Evolutionary conservation across 768 basidiomycete species (phyloP), one percentile per base, ranked within the genome.

Genomic region (Russula lepida): DNA sequence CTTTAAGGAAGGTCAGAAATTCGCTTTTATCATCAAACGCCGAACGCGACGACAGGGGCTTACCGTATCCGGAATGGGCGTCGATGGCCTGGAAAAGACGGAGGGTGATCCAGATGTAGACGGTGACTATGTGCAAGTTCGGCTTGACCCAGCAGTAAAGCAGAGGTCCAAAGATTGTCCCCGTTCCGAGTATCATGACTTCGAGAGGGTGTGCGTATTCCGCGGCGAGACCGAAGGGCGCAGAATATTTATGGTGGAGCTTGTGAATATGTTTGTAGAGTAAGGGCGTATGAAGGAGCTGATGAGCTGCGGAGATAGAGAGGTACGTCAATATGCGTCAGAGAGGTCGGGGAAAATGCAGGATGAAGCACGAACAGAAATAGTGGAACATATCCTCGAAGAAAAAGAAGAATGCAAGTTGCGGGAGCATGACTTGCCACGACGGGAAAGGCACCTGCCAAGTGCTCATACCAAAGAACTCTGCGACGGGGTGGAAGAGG

Each of bases 191-290:
- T 67, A 98, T 93, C 71, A 97, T 84, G 56, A 95, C 90, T 73
- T 99, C 97, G 12, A 92, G 84, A 0, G 97, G 97, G 74, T 99
- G 97, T 1, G 97, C 95, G 71, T 98, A 98, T 73, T 99, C 95
- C 3, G 97, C 95, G 2, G 92, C 95, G 32, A 99, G 84, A 63
- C 97, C 97, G 70, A 98, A 97, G 0, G 97, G 97, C 19, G 95
- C 95, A 9, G 88, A 88, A 74, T 92, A 97, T 70, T 93, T 92
- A 83, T 98, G 97, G 73, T 99, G 97, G 37, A 98, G 79, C 75
- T 97, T 95, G 82, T 97, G 94, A 66, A 97, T 92, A 73, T 94
- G 79, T 73, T 88, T 92, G 80, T 95, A 95, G 54, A 95, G 78
- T 0, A 80, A 71, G 54, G 89, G 86, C 64, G 81, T 88, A 75